Evolutionary conservation across 2,329 filamentous ascomycete species (phyloP).

Genomic region (Aureobasidium mangrovei): DNA sequence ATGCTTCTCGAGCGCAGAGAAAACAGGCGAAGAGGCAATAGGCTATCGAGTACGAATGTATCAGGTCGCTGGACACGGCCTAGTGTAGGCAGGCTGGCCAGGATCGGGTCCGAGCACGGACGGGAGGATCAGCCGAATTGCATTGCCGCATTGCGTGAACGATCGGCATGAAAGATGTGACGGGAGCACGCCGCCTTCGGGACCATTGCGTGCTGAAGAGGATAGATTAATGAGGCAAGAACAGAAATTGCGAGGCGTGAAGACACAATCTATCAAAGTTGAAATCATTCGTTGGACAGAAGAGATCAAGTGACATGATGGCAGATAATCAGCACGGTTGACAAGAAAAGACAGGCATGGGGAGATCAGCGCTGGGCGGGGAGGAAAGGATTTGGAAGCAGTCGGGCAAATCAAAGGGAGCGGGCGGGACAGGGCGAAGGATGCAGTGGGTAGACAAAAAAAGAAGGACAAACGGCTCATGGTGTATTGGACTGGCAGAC

Average conservation of each 20-base stretch:
- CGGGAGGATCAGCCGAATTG: conserved; percentile 4
- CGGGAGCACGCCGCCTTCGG: not conserved
- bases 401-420: too few species aligned
- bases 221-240: not conserved
- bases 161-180: not conserved
- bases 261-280: too few species aligned
- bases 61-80: conserved; percentile 1
- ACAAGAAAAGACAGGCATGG: too few species aligned
- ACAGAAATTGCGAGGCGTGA: not conserved
- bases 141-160: not conserved
- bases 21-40: conserved; percentile 2
- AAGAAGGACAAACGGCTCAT: too few species aligned
- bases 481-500: too few species aligned
- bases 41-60: not conserved
- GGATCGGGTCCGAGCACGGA: not conserved
- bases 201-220: not conserved
- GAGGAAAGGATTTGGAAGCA: too few species aligned
- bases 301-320: not conserved
- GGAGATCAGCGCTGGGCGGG: too few species aligned
- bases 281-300: not conserved
- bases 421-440: too few species aligned
- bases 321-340: not conserved
- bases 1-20: not conserved
- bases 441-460: too few species aligned
- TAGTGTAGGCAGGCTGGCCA: not conserved